Evolutionary conservation across 139 green algal species (phyloP), one percentile per base, ranked within the genome.

Genomic region (Helicosporidium sp.): DNA sequence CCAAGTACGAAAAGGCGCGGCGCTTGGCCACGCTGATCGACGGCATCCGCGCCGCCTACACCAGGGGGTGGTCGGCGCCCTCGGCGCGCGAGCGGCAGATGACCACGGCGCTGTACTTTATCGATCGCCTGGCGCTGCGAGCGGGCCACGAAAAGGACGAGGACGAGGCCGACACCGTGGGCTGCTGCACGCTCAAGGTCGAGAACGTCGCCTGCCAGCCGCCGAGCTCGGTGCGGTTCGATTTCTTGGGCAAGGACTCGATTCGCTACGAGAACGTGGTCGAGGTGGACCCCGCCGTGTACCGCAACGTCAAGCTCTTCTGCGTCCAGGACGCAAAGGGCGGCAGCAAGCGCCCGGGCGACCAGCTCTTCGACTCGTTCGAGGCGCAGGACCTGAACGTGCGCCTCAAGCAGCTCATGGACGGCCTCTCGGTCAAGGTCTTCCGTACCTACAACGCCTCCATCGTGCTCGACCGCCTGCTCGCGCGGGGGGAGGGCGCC

Each of bases 401-500:
- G 53, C 63, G 80, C 49, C 75, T 99, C n/a, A 93, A 93, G 72
- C 61, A 73, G 8, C 75, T 93, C 44, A 96, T 97, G 87, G 74
- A 85, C 3, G 89, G 82, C 2, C 79, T 98, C 20, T 81, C 62
- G 19, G 90, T 91, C 28, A 98, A 98, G 71, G 84, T 96, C 49
- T 97, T 97, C 74, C 82, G 87, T 57, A 98, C 89, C 7, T 98
- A 95, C 78, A 98, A 98, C 60, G 89, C 89, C 1, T 93, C 78
- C 31, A 84, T 95, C 49, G 83, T 70, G 4, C 69, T 98, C 26
- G 78, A 95, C 60, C 49, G 55, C 3, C 71, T 95, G 70, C 69
- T 98, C 54, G 43, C 33, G 3, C 75, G 84, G 51, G n/a, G n/a
- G n/a, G n/a, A n/a, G n/a, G n/a, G n/a, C n/a, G n/a, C n/a, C n/a